Base-by-base conservation (phyloP, 305 asterid species). In the Euphrasia arctica region DNA sequence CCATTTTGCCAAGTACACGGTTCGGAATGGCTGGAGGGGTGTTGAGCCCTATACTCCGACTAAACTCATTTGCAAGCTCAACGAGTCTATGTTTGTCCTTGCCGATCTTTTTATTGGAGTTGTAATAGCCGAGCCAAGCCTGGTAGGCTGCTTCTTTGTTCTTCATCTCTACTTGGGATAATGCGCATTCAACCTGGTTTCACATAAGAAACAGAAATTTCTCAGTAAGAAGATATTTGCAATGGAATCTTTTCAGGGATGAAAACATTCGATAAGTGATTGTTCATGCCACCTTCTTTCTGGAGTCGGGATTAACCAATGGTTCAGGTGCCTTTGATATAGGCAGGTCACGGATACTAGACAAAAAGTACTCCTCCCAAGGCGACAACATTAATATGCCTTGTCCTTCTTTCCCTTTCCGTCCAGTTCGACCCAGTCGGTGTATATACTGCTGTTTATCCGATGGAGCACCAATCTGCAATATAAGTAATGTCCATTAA, bases 81-180 rank as follows among this genome's bases (percentile, higher is more conserved):
- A 93, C 96, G 1, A 93, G 95, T 43, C 79, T 82, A 58, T 28
- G 65, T 68, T 90, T 90, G 75, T 90, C 96, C 48, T 86, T 74
- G 3, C 95, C 91, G 2, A 93, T 72, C 12, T 67, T 79, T 75
- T 77, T 84, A 41, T 79, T 85, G 8, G 96, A 88, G 70, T 90
- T 93, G 86, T 90, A 90, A 77, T 93, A 90, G 54, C 93, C 97
- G 32, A 93, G 95, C 99, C 99, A 93, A 1, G 99, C 97, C 74
- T 88, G 99, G 77, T 93, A 90, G 43, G 99, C 97, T 2, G 95
- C 68, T 78, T 88, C 99, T 78, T 91, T 93, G 72, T 66, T 82
- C 80, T 93, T 88, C 97, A 90, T 81, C 82, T 82, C 95, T 12
- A 83, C 77, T 3, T 74, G 82, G 43, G 88, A 72, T 49, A 90